These are phyloP conservation scores for Xerocomus spinulosus DNA, from an alignment of 768 basidiomycete species.

Conservation along the genomic window DNA sequence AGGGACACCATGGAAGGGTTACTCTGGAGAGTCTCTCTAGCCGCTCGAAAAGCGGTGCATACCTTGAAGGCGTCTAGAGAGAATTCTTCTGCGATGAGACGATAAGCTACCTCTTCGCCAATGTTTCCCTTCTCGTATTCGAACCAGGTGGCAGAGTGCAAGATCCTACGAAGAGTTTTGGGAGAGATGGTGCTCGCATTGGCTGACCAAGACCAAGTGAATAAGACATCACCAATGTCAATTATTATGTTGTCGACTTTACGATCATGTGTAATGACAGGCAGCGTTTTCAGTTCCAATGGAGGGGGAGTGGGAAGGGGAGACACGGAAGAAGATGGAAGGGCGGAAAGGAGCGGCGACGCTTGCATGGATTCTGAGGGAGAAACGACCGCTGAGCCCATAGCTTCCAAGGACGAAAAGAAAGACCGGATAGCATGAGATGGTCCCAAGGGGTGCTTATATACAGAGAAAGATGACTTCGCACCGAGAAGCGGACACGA, in stretches of 20 bases:
- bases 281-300: background rate
- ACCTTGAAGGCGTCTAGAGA: constrained; percentile 15
- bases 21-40: constrained; percentile 7
- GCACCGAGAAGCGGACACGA: no score
- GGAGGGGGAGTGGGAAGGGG: constrained; percentile 4
- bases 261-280: constrained; percentile 1
- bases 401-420: no score
- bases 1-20: constrained; percentile 13
- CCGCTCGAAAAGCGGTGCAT: constrained; percentile 3
- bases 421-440: no score
- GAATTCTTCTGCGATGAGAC: constrained; percentile 9
- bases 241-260: constrained; percentile 21
- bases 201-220: constrained; percentile 19
- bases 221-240: constrained; percentile 21
- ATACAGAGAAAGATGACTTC: no score
- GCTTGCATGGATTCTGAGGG: background rate
- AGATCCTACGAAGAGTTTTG: constrained; percentile 5
- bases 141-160: constrained; percentile 18
- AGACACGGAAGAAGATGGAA: constrained; percentile 1
- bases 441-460: no score
- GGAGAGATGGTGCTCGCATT: constrained; percentile 12
- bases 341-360: background rate
- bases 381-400: background rate
- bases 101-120: constrained; percentile 7
- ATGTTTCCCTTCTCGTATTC: constrained; percentile 22